phyloP scores from a whole-genome alignment of 495 filamentous ascomycete genomes.

The Neurospora discreta region DNA sequence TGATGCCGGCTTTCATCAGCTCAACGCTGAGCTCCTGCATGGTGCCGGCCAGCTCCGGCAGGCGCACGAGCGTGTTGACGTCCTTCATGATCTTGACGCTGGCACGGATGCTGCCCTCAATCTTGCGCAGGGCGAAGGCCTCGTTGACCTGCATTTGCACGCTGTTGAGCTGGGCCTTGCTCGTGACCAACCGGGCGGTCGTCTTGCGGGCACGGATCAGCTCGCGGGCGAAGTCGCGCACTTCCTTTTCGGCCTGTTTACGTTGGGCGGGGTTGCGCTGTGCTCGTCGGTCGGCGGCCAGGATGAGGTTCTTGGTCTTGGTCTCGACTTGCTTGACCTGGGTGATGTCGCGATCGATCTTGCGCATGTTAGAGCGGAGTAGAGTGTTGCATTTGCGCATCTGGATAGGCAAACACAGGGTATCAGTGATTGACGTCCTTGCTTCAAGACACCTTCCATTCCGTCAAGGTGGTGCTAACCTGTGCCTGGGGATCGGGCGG shows the following conservation, averaged over 20 bases:
- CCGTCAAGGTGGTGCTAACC: conserved; percentile 35
- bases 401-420: conserved; percentile 32
- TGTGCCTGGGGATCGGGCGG: conserved; percentile 88
- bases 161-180: conserved; percentile 82
- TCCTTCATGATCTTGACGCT: conserved; percentile 93
- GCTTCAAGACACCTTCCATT: background rate
- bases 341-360: conserved; percentile 86
- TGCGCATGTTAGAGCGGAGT: conserved; percentile 82
- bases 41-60: conserved; percentile 80
- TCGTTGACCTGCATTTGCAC: conserved; percentile 98
- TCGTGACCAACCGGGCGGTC: conserved; percentile 60
- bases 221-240: conserved; percentile 78
- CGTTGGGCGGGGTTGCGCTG: conserved; percentile 64
- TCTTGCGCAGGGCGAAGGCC: conserved; percentile 90
- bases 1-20: conserved; percentile 86
- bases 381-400: conserved; percentile 92
- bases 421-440: conserved; percentile 1
- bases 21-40: conserved; percentile 86
- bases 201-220: conserved; percentile 75
- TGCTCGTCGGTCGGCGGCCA: conserved; percentile 66
- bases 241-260: conserved; percentile 64
- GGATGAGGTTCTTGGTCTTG: conserved; percentile 79
- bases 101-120: conserved; percentile 82
- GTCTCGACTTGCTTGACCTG: conserved; percentile 61
- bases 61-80: conserved; percentile 72